Conservation (phyloP, 495 filamentous ascomycete species). For the Monascus purpureus region DNA sequence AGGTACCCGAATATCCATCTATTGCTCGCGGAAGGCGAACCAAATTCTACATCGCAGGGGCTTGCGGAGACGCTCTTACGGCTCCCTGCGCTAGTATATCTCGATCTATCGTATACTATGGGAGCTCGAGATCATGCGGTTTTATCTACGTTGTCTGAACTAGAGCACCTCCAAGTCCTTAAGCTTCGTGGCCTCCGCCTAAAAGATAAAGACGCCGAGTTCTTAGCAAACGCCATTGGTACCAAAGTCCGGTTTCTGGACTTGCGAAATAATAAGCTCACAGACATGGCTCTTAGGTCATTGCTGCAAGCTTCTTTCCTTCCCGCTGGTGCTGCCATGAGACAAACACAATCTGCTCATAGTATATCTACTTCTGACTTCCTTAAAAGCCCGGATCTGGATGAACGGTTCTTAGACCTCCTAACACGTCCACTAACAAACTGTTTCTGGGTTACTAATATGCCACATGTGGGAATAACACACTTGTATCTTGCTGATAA, state of each 20-base stretch:
- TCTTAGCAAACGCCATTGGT: conserved; percentile 39
- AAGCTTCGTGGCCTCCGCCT: conserved; percentile 45
- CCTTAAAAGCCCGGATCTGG: conserved; percentile 28
- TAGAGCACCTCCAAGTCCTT: conserved; percentile 40
- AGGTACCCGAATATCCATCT: conserved; percentile 32
- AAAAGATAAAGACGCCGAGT: conserved; percentile 38
- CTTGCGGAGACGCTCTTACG: conserved; percentile 37
- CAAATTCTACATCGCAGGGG: conserved; percentile 41
- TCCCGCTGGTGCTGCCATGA: conserved; percentile 2
- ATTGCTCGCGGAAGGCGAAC: conserved; percentile 41
- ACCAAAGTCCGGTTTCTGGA: conserved; percentile 42
- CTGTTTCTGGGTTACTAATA: conserved; percentile 38
- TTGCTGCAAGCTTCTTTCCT: conserved; percentile 38
- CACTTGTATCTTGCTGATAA: conserved; percentile 49
- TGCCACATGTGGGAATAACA: conserved; percentile 39
- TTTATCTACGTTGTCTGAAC: conserved; percentile 24
- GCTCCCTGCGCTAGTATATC: conserved; percentile 41
- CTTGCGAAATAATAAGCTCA: conserved; percentile 43
- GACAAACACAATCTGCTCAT: conserved; percentile 3
- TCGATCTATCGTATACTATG: conserved; percentile 48
- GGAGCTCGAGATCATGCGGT: conserved; percentile 39
- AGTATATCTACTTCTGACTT: conserved; percentile 8
- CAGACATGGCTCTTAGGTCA: conserved; percentile 38
- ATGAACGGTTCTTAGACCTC: conserved; percentile 32
- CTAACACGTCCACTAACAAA: conserved; percentile 35